Evolutionary conservation across 176 grass and related monocot species (phyloP).

Genomic region (Oropetium thomaeum): DNA sequence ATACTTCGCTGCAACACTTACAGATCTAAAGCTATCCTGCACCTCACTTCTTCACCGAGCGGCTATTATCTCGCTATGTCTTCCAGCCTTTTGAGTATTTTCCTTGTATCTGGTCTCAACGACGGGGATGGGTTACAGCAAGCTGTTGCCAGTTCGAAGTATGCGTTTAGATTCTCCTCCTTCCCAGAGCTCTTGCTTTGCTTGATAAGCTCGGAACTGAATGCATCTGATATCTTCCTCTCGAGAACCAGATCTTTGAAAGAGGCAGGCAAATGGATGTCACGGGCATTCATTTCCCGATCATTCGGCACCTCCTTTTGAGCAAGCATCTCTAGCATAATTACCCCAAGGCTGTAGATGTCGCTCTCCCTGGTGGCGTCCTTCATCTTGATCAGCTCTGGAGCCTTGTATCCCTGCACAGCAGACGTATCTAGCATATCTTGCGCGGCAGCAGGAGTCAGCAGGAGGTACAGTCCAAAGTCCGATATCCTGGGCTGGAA

Average conservation of each 20-base stretch:
- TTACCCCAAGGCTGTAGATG: constrained; percentile 72
- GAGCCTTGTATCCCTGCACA: constrained; percentile 74
- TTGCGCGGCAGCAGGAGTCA: constrained; percentile 55
- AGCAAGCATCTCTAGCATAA: constrained; percentile 87
- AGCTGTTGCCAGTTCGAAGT: constrained; percentile 50
- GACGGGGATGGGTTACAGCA: constrained; percentile 76
- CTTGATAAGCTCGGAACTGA: constrained; percentile 51
- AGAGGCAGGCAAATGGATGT: constrained; percentile 52
- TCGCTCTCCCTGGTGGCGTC: constrained; percentile 63
- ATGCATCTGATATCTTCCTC: constrained; percentile 64
- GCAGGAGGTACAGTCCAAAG: constrained; percentile 73
- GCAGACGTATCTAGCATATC: constrained; percentile 78
- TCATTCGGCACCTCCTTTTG: constrained; percentile 51
- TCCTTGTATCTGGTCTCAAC: constrained; percentile 66
- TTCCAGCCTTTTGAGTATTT: constrained; percentile 53
- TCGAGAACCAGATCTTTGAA: constrained; percentile 78
- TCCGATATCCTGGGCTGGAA: constrained; percentile 82
- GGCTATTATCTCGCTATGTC: constrained; percentile 46
- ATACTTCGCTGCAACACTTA: constrained; percentile 16
- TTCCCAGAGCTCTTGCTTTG: constrained; percentile 49
- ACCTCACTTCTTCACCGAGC: not conserved
- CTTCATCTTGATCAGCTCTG: constrained; percentile 86
- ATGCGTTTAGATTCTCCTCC: constrained; percentile 45
- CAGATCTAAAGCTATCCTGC: constrained; percentile 36
- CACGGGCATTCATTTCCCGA: constrained; percentile 32